Percentiles rank a stretch among this genome's conserved stretches.
Evolutionary conservation across 208 protist genomes (phyloP).

Genomic region (Leishmania turanica): DNA sequence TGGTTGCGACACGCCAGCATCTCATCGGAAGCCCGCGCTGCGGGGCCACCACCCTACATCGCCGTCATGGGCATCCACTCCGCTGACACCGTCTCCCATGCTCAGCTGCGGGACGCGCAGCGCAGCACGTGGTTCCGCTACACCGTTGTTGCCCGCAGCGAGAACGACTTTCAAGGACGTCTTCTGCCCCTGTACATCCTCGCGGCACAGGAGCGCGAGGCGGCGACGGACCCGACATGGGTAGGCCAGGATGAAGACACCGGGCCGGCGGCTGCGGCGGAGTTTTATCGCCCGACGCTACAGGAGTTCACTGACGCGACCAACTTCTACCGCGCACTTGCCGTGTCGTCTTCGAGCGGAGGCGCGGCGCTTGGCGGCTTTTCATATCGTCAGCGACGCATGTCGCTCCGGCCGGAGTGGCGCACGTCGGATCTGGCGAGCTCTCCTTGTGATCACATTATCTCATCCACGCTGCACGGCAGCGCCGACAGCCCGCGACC

Average conservation of each 20-base stretch:
- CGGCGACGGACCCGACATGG: neutral
- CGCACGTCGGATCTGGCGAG: neutral
- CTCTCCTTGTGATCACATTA: conserved; percentile 6
- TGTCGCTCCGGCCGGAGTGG: conserved; percentile 5
- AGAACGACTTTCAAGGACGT: conserved; percentile 15
- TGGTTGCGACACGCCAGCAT: conserved; percentile 17
- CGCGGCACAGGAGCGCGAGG: conserved; percentile 4
- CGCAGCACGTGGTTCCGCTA: conserved; percentile 22
- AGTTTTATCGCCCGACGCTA: neutral
- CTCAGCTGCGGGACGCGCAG: conserved; percentile 12
- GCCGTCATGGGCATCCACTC: conserved; percentile 30
- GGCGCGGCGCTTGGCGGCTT: neutral
- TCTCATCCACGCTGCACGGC: neutral
- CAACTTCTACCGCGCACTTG: neutral
- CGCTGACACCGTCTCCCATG: conserved; percentile 5
- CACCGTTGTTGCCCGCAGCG: conserved; percentile 6
- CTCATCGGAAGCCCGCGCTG: neutral
- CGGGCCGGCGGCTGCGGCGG: neutral
- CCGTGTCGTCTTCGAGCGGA: neutral
- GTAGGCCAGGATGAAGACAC: conserved; percentile 3
- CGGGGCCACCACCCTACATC: conserved; percentile 1
- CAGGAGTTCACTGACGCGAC: conserved; percentile 7
- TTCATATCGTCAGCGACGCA: conserved; percentile 7
- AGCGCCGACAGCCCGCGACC: neutral
- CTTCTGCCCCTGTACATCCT: conserved; percentile 28